A percentile compares a stretch with the other conserved stretches of the same genome.
Conservation (phyloP, 352 stramenopile species). For the Phytopythium mirpurense region DNA sequence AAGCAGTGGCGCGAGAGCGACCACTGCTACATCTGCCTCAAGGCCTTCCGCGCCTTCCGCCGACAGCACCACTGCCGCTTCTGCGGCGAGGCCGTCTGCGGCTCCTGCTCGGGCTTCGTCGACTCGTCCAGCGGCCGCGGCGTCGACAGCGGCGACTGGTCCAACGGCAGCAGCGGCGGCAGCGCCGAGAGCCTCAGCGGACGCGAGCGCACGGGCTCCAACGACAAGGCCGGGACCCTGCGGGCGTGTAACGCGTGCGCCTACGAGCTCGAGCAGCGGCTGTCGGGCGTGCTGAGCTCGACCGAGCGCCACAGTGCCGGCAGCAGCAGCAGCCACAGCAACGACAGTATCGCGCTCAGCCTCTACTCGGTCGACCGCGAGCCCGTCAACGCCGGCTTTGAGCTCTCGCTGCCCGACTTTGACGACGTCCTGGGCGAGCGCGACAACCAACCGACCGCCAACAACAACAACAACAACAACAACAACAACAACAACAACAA, state of each 20-base stretch:
- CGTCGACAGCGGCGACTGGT: conserved; percentile 4
- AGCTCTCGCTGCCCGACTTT: conserved; percentile 21
- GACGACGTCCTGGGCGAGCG: conserved; percentile 20
- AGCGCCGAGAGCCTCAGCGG: conserved; percentile 9
- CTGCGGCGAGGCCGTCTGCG: conserved; percentile 61
- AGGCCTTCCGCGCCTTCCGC: conserved; percentile 58
- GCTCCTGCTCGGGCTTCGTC: conserved; percentile 53
- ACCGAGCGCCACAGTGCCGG: conserved; percentile 10
- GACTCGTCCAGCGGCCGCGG: conserved; percentile 33
- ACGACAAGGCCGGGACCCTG: conserved; percentile 7
- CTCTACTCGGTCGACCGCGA: conserved; percentile 15
- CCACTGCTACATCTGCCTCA: conserved; percentile 49
- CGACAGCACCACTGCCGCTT: conserved; percentile 65
- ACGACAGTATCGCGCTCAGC: conserved; percentile 14
- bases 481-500: not conserved
- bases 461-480: not conserved
- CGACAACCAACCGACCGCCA: conserved; percentile 2
- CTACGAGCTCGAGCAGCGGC: conserved; percentile 23
- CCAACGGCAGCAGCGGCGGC: not conserved
- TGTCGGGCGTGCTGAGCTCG: conserved; percentile 12
- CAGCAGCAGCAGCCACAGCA: conserved; percentile 15
- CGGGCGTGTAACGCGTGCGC: conserved; percentile 29
- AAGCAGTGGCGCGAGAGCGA: conserved; percentile 39
- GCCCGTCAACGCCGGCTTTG: conserved; percentile 20
- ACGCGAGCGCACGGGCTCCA: conserved; percentile 8